Base-by-base conservation (phyloP, 352 stramenopile species). In the Pythium brassicae region DNA sequence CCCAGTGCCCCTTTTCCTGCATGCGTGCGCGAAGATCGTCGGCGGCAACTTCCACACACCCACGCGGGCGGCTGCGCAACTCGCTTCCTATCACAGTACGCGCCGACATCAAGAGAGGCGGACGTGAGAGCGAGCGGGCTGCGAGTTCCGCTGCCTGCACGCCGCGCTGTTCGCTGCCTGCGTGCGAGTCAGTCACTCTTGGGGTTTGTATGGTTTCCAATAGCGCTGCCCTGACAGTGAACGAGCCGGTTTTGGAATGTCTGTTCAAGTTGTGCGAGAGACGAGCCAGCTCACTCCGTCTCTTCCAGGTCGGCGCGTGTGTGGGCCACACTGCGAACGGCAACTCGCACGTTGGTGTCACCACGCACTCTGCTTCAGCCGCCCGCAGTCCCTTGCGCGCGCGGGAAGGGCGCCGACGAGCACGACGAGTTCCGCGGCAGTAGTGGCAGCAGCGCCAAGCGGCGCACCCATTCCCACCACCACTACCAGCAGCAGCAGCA, bases 401-500 rank as follows among this genome's bases (percentile, higher is more conserved):
- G 32, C 32, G 32, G 8, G 14, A 37, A 7, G 32, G 32, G 8
- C 32, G 32, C 14, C 32, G 32, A 37, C 32, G 32, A 37, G 32
- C 32, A 37, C 32, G 32, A 37, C 35, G 19, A 27, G 20, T 26
- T 23, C 40, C 63, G 49, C 57, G 55, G 15, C 35, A 3, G 37
- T 12, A 43, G 37, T 7, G 17, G 29, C 47, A 45, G 32, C 20
- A 62, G 27, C 44, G 39, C 42, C 45, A 54, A 44, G 37, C 60
- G 62, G 43, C 42, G 32, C 32, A 37, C 4, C 29, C 4, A 37
- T 11, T 7, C 32, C 32, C 32, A 43, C 37, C 2, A 22, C 15
- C 2, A 37, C 32, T 2, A 23, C 46, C 50, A 65, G 27, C 14
- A 40, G 48, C 10, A 57, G 37, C 23, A 39, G 27, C 27, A 51